Evolutionary conservation across 257 asterid genomes (phyloP), one percentile per base, ranked within the genome.

Genomic region (Nicotiana tabacum): DNA sequence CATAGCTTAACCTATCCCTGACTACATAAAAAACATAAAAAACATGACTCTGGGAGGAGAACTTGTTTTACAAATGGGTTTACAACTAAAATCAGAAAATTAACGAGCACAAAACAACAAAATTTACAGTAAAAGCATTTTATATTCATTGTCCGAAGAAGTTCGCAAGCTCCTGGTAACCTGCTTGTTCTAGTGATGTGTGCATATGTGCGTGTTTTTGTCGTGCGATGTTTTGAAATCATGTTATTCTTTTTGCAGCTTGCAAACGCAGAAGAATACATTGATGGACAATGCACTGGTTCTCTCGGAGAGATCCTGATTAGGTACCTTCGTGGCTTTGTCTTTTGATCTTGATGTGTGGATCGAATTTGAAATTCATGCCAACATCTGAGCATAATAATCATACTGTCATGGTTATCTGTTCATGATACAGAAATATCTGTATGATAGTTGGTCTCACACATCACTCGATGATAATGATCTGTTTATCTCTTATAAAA

Each of bases 231-330:
- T 65, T 65, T 21, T 16, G n/a, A 6, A 16, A 80, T 81, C 16
- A 1, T 11, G 7, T 35, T 56, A 2, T 7, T 21, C 5, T 79
- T 77, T 79, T 81, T 84, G 85, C 92, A 95, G 99, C 93, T 94
- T n/a, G 98, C 98, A 33, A 94, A 92, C 69, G 97, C 99, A 61
- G 99, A 95, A 80, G 99, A 95, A 77, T 95, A 85, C 65, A 87
- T 94, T 65, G 99, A 95, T 72, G 99, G 99, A 66, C 91, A 92
- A 79, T 89, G 88, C 87, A 91, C 94, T 69, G 99, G 99, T 65
- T 92, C 89, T 83, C 99, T 95, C 69, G 99, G 99, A 83, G 99
- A 95, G 88, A 95, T 92, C 88, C 83, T 92, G 88, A 91, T 92
- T 85, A 90, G 97, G 95, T 92, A 85, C 35, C 21, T 39, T 70